Percentiles rank a stretch among this genome's conserved stretches.
phyloP scores from a whole-genome alignment of 148 eudicot genomes.

The Chenopodium suecicum region DNA sequence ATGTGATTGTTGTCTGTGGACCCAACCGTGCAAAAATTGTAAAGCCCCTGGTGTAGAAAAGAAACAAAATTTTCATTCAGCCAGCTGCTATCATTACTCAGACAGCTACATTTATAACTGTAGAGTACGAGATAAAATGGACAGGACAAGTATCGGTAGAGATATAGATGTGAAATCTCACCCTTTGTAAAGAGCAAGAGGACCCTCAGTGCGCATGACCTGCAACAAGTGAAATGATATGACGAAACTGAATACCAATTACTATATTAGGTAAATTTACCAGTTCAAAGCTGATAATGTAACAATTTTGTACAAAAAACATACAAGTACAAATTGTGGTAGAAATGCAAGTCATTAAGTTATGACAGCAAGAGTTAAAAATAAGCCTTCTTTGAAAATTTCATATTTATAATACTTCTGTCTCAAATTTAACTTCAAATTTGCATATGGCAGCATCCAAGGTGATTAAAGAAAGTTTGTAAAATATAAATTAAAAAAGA shows the following conservation, averaged over 20 bases:
- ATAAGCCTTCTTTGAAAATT: background rate
- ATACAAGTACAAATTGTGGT: too few relatives aligned
- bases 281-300: background rate
- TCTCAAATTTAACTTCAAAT: background rate
- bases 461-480: too few relatives aligned
- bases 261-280: background rate
- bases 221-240: constrained; percentile 30
- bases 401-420: background rate
- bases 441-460: background rate
- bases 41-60: constrained; percentile 56
- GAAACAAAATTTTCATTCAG: background rate
- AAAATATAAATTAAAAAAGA: background rate
- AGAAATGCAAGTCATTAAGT: too few relatives aligned
- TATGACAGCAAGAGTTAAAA: background rate
- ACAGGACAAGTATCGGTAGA: background rate
- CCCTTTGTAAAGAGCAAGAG: constrained; percentile 92
- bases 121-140: background rate
- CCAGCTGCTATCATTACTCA: background rate
- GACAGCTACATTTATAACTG: background rate
- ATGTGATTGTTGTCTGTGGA: constrained; percentile 86
- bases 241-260: background rate
- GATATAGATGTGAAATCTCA: constrained; percentile 35
- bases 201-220: constrained; percentile 83
- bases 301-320: background rate
- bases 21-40: constrained; percentile 86